Base-by-base conservation (phyloP, 1,284 basidiomycete genomes). In the Sporisorium exsertum region DNA sequence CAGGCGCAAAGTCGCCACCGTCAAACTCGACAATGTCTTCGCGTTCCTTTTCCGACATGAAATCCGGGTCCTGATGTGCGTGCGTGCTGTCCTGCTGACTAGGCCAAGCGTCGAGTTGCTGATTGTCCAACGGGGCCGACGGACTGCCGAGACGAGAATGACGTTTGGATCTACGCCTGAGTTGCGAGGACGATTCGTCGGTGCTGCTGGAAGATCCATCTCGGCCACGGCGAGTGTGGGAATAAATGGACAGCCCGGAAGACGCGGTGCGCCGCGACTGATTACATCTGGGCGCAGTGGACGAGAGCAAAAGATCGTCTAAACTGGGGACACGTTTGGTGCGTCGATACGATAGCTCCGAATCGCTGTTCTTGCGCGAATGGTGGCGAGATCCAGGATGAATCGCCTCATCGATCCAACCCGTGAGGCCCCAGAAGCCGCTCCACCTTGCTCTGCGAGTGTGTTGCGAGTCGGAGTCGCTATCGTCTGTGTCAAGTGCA, bases 1-100 rank as follows among this genome's bases (percentile, higher is more conserved):
- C 76, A 5, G 72, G 59, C 6, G 73, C 43, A 26, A 76, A 76
- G 24, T 76, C 68, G 22, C 68, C 73, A 5, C 73, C 68, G 42
- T 66, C 73, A 20, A 76, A 76, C n/a, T 76, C 73, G 46, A 76
- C 68, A 15, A 76, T 58, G 33, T 76, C 68, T 32, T 76, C 73
- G n/a, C 64, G 47, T 46, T 76, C 73, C 55, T 67, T 76, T 27
- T 79, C 71, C 2, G 66, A 71, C 63, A 79, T 68, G 37, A 76
- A 59, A 13, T 67, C 73, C 3, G 61, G 73, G 33, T 76, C 73
- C 10, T 64, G 57, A 5, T 62, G 63, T 24, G 46, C 32, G n/a
- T 58, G 72, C 18, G 45, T 26, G 15, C 15, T 22, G 2, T 56
- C 33, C 2, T 59, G 54, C 6, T 51, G 26, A 18, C 20, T 35